These are phyloP conservation scores for Pleurotus tuber-regium DNA, from an alignment of 768 basidiomycete genomes.

Conservation along the genomic window DNA sequence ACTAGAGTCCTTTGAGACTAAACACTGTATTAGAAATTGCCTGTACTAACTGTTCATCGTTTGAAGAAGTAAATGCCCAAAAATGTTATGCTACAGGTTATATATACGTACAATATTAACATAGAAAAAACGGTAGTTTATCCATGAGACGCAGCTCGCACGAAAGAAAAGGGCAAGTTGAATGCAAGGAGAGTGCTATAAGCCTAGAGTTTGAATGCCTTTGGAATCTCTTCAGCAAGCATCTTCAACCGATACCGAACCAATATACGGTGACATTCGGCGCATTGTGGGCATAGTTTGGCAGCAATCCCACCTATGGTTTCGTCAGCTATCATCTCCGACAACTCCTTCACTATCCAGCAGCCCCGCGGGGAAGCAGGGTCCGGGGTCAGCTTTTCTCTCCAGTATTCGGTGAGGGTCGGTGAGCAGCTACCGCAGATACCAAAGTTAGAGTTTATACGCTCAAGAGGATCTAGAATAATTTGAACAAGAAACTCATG, in stretches of 20 bases:
- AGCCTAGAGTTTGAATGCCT: background rate
- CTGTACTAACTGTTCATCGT: too few species aligned
- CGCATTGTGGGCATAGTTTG: background rate
- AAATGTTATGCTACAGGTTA: too few species aligned
- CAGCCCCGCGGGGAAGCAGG: background rate
- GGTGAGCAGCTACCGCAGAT: background rate
- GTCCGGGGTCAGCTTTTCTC: conserved; percentile 4
- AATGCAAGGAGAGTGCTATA: too few species aligned
- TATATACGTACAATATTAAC: too few species aligned
- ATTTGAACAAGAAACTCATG: conserved; percentile 20
- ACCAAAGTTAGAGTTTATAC: background rate
- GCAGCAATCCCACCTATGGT: background rate
- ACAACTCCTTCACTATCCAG: conserved; percentile 4
- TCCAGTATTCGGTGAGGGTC: background rate
- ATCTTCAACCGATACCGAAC: background rate
- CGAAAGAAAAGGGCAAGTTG: too few species aligned
- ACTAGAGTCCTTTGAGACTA: too few species aligned
- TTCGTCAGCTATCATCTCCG: conserved; percentile 1
- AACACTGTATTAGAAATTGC: too few species aligned
- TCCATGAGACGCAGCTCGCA: too few species aligned
- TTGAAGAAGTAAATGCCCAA: too few species aligned
- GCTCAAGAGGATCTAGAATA: conserved; percentile 12
- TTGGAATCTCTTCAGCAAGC: conserved; percentile 1
- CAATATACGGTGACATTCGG: background rate
- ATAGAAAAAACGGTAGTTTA: too few species aligned